Conservation (phyloP, 1,284 basidiomycete genomes). For the Apiotrichum domesticum region DNA sequence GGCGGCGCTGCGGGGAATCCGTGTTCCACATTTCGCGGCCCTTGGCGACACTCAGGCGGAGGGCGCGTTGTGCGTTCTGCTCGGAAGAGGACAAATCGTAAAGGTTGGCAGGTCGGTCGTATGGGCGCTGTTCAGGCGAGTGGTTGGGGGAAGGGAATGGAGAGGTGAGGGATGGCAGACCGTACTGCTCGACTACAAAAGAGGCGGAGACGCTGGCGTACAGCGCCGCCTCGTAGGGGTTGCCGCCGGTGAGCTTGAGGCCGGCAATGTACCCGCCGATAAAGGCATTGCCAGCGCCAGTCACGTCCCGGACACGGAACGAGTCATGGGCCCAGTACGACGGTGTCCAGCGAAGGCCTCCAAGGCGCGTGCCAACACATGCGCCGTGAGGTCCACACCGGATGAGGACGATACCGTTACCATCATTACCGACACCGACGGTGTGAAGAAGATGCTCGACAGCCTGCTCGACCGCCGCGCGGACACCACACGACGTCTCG, state of each 20-base stretch:
- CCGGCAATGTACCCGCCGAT: constrained; percentile 42
- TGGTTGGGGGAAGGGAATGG: neutral
- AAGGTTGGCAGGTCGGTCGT: neutral
- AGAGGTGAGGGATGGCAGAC: constrained; percentile 22
- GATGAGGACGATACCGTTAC: constrained; percentile 32
- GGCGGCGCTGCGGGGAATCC: constrained; percentile 21
- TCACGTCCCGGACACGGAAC: constrained; percentile 31
- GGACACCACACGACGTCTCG: constrained; percentile 8
- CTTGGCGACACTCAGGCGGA: neutral
- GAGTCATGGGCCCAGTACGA: constrained; percentile 25
- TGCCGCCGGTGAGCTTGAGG: constrained; percentile 22
- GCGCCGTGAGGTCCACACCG: constrained; percentile 37
- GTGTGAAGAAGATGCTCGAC: constrained; percentile 23
- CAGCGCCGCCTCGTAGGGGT: constrained; percentile 34
- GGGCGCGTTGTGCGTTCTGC: neutral
- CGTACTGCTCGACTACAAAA: constrained; percentile 40
- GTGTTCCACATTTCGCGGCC: constrained; percentile 33
- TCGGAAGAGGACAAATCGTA: neutral
- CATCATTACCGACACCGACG: constrained; percentile 26
- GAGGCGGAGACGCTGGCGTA: constrained; percentile 40
- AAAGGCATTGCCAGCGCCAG: constrained; percentile 42
- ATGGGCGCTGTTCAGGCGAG: neutral
- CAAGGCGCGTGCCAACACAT: constrained; percentile 29
- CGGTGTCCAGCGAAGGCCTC: constrained; percentile 34
- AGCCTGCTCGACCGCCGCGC: constrained; percentile 19